Evolutionary conservation across 768 basidiomycete genomes (phyloP).

Genomic region (Mycena olivaceomarginata): DNA sequence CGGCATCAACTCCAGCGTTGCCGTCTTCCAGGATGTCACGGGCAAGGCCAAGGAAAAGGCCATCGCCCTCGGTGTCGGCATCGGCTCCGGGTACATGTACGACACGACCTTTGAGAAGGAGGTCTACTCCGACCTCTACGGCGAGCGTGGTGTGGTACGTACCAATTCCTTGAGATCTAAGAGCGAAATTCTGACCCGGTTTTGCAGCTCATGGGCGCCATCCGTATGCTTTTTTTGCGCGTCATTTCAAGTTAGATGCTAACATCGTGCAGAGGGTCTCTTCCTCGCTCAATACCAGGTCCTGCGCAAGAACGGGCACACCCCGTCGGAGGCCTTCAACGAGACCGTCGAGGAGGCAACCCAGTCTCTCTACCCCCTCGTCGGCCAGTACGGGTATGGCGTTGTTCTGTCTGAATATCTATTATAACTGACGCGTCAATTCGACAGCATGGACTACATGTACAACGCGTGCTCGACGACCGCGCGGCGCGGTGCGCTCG

Average conservation of each 20-base stretch:
- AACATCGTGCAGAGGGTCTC: slow-evolving; percentile 83
- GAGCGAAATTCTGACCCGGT: slow-evolving; percentile 3
- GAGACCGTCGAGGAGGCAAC: slow-evolving; percentile 99
- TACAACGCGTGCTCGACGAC: slow-evolving; percentile 99
- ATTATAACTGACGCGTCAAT: slow-evolving; percentile 10
- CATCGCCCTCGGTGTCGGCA: slow-evolving; percentile 92
- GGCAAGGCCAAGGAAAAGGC: slow-evolving; percentile 99
- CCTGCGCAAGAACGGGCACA: slow-evolving; percentile 96
- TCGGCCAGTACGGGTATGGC: slow-evolving; percentile 92
- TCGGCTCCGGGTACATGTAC: slow-evolving; percentile 98
- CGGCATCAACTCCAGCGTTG: slow-evolving; percentile 96
- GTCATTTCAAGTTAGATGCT: slow-evolving; percentile 4
- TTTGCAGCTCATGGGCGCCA: slow-evolving; percentile 94
- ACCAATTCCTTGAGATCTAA: not conserved
- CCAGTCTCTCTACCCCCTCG: slow-evolving; percentile 97
- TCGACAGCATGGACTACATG: slow-evolving; percentile 96
- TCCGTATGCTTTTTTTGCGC: slow-evolving; percentile 74
- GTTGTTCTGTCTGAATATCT: slow-evolving; percentile 13
- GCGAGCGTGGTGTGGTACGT: slow-evolving; percentile 99
- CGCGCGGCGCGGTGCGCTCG: slow-evolving; percentile 98
- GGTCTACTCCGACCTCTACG: slow-evolving; percentile 99
- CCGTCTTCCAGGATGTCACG: slow-evolving; percentile 98
- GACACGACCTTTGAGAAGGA: slow-evolving; percentile 99
- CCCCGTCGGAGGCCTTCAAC: slow-evolving; percentile 99
- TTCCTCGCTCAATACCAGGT: slow-evolving; percentile 99